These are phyloP conservation scores for Obba rivulosa DNA, from an alignment of 768 basidiomycete genomes.

Conservation along the genomic window DNA sequence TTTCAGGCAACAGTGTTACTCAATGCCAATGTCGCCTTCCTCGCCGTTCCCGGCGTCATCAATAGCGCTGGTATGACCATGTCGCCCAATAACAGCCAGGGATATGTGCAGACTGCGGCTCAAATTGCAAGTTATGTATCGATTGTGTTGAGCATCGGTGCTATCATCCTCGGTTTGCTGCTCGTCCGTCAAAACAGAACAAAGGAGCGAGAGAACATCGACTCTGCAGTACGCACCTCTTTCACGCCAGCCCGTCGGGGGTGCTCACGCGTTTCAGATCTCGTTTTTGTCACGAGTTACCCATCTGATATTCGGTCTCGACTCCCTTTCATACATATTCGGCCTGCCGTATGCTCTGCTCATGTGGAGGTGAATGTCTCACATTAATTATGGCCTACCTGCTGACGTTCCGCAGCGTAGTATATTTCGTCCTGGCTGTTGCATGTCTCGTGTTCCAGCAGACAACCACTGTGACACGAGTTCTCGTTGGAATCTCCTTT, in stretches of 20 bases:
- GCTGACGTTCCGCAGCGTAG: constrained; percentile 2
- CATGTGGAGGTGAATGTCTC: constrained; percentile 50
- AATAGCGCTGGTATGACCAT: constrained; percentile 13
- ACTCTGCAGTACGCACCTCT: constrained; percentile 31
- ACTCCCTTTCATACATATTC: constrained; percentile 47
- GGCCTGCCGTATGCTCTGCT: constrained; percentile 51
- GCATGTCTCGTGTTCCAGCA: constrained; percentile 9
- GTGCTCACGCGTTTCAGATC: constrained; percentile 18
- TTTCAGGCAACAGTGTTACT: constrained; percentile 30
- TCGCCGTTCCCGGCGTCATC: constrained; percentile 28
- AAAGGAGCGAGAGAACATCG: constrained; percentile 12
- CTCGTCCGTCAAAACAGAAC: constrained; percentile 30
- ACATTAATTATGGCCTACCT: background rate
- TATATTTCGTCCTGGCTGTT: constrained; percentile 6
- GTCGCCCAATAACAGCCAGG: constrained; percentile 23
- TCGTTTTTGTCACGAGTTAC: constrained; percentile 19
- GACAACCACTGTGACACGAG: background rate
- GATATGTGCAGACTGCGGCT: constrained; percentile 13
- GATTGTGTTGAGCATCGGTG: constrained; percentile 5
- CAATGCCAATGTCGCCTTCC: constrained; percentile 28
- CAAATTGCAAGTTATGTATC: constrained; percentile 38
- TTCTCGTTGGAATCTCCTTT: no score
- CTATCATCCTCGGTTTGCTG: constrained; percentile 25
- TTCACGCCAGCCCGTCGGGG: background rate
- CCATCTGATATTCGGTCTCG: constrained; percentile 34